phyloP scores from a whole-genome alignment of 768 basidiomycete genomes.

The Rhodotorula kratochvilovae region DNA sequence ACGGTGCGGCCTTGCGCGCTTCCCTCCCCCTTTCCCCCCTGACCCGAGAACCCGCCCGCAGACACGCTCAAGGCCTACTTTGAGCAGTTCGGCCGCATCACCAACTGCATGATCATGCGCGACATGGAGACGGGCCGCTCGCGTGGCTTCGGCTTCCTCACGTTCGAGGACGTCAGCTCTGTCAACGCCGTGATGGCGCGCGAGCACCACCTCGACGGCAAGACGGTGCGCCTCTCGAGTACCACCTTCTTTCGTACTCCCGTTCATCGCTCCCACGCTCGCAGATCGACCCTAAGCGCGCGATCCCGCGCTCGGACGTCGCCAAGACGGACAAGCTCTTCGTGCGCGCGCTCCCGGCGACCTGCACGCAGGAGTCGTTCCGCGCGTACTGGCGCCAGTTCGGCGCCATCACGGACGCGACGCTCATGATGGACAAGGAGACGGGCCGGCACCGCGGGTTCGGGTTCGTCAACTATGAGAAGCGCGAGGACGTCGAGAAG shows the following conservation, averaged over 20 bases:
- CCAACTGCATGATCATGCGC: slow-evolving; percentile 98
- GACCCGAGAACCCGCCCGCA: slow-evolving; percentile 24
- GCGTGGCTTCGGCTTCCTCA: slow-evolving; percentile 94
- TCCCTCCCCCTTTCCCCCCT: not conserved
- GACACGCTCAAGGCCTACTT: slow-evolving; percentile 66
- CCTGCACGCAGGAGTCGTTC: slow-evolving; percentile 90
- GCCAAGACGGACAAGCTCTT: slow-evolving; percentile 79
- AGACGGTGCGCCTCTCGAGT: slow-evolving; percentile 73
- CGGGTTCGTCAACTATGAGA: slow-evolving; percentile 87
- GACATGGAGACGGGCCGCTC: slow-evolving; percentile 83
- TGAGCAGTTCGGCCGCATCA: slow-evolving; percentile 90
- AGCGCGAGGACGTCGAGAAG: slow-evolving; percentile 81
- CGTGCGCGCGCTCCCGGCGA: slow-evolving; percentile 86
- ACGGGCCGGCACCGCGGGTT: slow-evolving; percentile 94
- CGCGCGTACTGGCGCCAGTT: slow-evolving; percentile 88
- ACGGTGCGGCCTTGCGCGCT: slow-evolving; percentile 73
- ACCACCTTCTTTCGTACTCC: not conserved
- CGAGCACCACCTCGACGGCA: slow-evolving; percentile 92
- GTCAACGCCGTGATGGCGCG: slow-evolving; percentile 94
- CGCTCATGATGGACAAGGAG: slow-evolving; percentile 97
- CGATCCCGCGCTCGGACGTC: slow-evolving; percentile 89
- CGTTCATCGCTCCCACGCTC: not conserved
- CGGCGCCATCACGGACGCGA: slow-evolving; percentile 93
- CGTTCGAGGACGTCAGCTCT: slow-evolving; percentile 85
- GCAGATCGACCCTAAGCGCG: slow-evolving; percentile 99